Base-by-base conservation (phyloP, 768 basidiomycete genomes). In the Calvatia gigantea region DNA sequence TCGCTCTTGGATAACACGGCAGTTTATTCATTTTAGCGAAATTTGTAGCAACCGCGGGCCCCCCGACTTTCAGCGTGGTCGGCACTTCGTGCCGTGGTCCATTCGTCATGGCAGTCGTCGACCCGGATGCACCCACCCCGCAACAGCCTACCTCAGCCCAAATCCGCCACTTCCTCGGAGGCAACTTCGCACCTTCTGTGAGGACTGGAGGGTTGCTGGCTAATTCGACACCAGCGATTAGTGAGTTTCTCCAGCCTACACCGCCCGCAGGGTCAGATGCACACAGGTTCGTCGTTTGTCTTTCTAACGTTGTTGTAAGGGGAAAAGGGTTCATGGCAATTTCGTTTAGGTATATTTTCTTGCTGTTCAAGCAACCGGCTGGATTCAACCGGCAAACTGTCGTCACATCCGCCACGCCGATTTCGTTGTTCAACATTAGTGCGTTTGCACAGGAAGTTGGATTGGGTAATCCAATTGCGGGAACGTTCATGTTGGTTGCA, bases 51-150 rank as follows among this genome's bases (percentile, higher is more conserved):
- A 76, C 76, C 11, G 73, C 65, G 0, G 69, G 69, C 0, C 75
- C 72, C 2, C 74, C 74, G 3, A 61, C 61, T 1, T 76, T 73
- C 62, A 57, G 57, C 48, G 60, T 71, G 32, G 56, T 60, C 7
- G 71, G 71, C 12, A 29, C 62, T 11, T 52, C 51, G 11, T 56
- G 21, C 31, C 25, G 28, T 21, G 79, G 77, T 0, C 78, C 79
- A 0, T 82, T 77, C 61, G 76, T 82, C 14, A 61, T 82, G 9
- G 73, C 74, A 0, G 60, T 70, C 8, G 74, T 81, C 2, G 79
- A 80, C 57, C 80, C 75, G 4, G 80, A 82, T 58, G 78, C 75
- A 8, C 79, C 79, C 6, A 79, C 79, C n/a, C 79, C 80, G 1
- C 75, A 78, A 58, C 64, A 59, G 15, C 73, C 75, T 11, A 75